phyloP scores from a whole-genome alignment of 345 rosid species.

The Lepidium africanum region DNA sequence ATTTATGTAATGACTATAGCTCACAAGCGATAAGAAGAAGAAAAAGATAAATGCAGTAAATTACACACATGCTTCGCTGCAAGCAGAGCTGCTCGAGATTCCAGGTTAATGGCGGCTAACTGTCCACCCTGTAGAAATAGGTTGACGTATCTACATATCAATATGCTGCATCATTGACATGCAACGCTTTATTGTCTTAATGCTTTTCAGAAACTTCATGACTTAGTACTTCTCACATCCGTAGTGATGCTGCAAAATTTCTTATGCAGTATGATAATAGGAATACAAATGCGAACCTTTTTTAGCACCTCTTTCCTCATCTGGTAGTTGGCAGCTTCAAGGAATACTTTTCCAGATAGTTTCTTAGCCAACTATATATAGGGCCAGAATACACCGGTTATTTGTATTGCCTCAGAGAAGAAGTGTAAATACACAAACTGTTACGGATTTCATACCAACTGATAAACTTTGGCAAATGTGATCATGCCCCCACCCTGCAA shows the following conservation, averaged over 20 bases:
- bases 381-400: constrained; percentile 9
- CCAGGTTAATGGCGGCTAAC: constrained; percentile 61
- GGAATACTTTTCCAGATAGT: constrained; percentile 59
- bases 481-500: constrained; percentile 66
- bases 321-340: constrained; percentile 84
- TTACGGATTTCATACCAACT: constrained; percentile 48
- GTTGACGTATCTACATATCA: not conserved
- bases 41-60: not conserved
- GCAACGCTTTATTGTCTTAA: not conserved
- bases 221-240: not conserved
- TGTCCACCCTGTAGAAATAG: constrained; percentile 58
- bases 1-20: not conserved
- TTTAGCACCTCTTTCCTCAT: constrained; percentile 64
- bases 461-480: constrained; percentile 66
- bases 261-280: not conserved
- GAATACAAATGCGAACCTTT: constrained; percentile 40
- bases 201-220: not conserved
- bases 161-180: not conserved
- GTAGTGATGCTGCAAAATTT: not conserved
- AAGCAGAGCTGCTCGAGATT: constrained; percentile 80
- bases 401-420: not conserved
- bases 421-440: constrained; percentile 12
- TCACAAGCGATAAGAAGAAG: not conserved
- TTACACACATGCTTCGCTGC: constrained; percentile 70
- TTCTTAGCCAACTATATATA: constrained; percentile 53